Percentiles rank a stretch among this genome's conserved stretches.
Evolutionary conservation across 1,139 yeast genomes (phyloP).

Genomic region (Protomyces inundatus): DNA sequence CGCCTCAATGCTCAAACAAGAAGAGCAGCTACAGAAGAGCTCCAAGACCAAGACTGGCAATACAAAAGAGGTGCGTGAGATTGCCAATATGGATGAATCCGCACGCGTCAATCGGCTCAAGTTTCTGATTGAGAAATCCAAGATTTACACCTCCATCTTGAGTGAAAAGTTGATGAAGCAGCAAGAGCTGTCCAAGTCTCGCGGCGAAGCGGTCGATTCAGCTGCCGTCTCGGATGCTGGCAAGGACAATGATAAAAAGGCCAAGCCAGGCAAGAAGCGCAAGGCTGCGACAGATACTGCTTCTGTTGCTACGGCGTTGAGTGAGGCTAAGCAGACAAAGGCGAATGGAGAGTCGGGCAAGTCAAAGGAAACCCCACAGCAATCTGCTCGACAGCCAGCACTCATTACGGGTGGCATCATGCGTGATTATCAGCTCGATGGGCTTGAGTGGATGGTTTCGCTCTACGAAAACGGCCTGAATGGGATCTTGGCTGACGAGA

Average conservation of each 20-base stretch:
- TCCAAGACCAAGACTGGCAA: conserved; percentile 7
- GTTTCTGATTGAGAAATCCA: conserved; percentile 72
- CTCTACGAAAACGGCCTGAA: conserved; percentile 88
- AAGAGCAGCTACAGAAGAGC: conserved; percentile 4
- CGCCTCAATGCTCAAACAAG: conserved; percentile 19
- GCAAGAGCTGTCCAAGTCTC: conserved; percentile 43
- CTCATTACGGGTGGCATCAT: conserved; percentile 61
- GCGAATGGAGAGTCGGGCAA: not conserved
- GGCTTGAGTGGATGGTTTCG: conserved; percentile 83
- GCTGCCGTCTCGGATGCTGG: conserved; percentile 31
- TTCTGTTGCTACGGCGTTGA: conserved; percentile 4
- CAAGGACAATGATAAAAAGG: conserved; percentile 27
- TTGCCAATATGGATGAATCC: conserved; percentile 10
- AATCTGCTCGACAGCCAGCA: conserved; percentile 52
- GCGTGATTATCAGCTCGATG: conserved; percentile 82
- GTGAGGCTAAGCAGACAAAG: conserved; percentile 31
- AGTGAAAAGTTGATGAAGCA: conserved; percentile 56
- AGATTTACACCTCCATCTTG: conserved; percentile 74
- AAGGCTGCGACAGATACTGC: conserved; percentile 27
- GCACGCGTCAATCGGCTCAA: conserved; percentile 46
- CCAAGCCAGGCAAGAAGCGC: conserved; percentile 30
- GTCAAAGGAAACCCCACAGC: conserved; percentile 30
- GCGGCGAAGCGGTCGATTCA: conserved; percentile 36
- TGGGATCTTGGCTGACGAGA: conserved; percentile 90
- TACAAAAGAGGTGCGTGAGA: conserved; percentile 8